Percentiles rank a stretch among this genome's conserved stretches.
phyloP scores from a whole-genome alignment of 768 basidiomycete genomes.

The Trametes gibbosa region DNA sequence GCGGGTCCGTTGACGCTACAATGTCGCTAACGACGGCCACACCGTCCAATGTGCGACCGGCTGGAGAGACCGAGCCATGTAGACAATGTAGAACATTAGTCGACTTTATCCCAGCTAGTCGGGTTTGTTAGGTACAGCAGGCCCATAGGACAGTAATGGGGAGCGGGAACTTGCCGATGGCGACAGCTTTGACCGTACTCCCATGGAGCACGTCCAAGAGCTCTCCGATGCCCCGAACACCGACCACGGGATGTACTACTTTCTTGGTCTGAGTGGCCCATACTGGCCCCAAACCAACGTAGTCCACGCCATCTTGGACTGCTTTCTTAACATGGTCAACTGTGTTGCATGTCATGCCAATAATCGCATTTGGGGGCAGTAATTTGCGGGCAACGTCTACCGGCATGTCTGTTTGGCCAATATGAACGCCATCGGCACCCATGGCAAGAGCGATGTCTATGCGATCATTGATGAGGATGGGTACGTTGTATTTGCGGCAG shows the following conservation, averaged over 20 bases:
- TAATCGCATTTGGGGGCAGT: slow-evolving; percentile 65
- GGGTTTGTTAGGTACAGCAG: not conserved
- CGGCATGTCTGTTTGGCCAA: slow-evolving; percentile 88
- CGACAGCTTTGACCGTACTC: slow-evolving; percentile 67
- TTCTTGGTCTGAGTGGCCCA: slow-evolving; percentile 82
- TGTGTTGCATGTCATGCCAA: slow-evolving; percentile 80
- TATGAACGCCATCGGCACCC: slow-evolving; percentile 75
- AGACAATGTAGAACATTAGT: slow-evolving; percentile 74
- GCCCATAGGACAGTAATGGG: not conserved
- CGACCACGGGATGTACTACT: slow-evolving; percentile 59
- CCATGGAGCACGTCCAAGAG: slow-evolving; percentile 66
- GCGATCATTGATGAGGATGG: slow-evolving; percentile 84
- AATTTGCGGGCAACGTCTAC: slow-evolving; percentile 60
- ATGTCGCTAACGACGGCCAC: slow-evolving; percentile 91
- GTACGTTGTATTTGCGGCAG: slow-evolving; percentile 74
- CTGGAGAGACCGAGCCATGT: slow-evolving; percentile 62
- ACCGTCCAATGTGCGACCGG: slow-evolving; percentile 65
- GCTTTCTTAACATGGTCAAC: slow-evolving; percentile 63
- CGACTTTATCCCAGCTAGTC: slow-evolving; percentile 80
- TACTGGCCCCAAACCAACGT: slow-evolving; percentile 85
- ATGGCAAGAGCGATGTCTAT: slow-evolving; percentile 84
- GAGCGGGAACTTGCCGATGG: slow-evolving; percentile 62
- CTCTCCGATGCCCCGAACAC: slow-evolving; percentile 67
- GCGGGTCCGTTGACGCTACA: slow-evolving; percentile 59
- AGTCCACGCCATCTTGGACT: slow-evolving; percentile 67